A percentile compares a stretch with the other conserved stretches of the same genome.
These are phyloP conservation scores for Populus alba DNA, from an alignment of 345 rosid genomes.

Conservation along the genomic window DNA sequence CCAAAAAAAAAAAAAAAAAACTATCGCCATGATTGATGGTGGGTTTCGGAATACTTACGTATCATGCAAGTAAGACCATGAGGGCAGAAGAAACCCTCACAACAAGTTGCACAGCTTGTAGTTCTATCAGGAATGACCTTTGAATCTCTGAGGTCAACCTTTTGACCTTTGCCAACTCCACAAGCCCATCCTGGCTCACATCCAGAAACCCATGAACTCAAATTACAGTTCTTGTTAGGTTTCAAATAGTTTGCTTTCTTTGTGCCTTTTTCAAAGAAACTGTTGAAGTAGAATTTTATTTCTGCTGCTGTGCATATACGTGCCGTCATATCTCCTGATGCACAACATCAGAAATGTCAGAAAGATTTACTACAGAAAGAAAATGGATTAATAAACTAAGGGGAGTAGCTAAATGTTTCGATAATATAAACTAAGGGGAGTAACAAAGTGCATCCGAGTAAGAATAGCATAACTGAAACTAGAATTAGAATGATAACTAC, in stretches of 20 bases:
- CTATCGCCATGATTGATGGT: not conserved
- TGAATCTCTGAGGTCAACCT: slow-evolving; percentile 53
- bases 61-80: slow-evolving; percentile 97
- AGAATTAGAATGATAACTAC: not conserved
- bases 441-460: not conserved
- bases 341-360: slow-evolving; percentile 11
- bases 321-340: slow-evolving; percentile 63
- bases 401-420: not conserved
- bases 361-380: not conserved
- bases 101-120: slow-evolving; percentile 55
- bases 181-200: slow-evolving; percentile 99
- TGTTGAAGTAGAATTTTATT: slow-evolving; percentile 64
- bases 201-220: slow-evolving; percentile 85
- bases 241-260: slow-evolving; percentile 50
- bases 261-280: slow-evolving; percentile 39
- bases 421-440: not conserved
- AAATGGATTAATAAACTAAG: not conserved
- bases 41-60: slow-evolving; percentile 54
- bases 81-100: slow-evolving; percentile 98
- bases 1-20: too few relatives aligned
- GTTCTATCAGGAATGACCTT: slow-evolving; percentile 58
- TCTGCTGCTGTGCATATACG: slow-evolving; percentile 92
- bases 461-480: not conserved
- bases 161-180: slow-evolving; percentile 36
- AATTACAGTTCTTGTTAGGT: slow-evolving; percentile 90